phyloP scores from a whole-genome alignment of 2,329 filamentous ascomycete genomes.

The Setomelanomma holmii region DNA sequence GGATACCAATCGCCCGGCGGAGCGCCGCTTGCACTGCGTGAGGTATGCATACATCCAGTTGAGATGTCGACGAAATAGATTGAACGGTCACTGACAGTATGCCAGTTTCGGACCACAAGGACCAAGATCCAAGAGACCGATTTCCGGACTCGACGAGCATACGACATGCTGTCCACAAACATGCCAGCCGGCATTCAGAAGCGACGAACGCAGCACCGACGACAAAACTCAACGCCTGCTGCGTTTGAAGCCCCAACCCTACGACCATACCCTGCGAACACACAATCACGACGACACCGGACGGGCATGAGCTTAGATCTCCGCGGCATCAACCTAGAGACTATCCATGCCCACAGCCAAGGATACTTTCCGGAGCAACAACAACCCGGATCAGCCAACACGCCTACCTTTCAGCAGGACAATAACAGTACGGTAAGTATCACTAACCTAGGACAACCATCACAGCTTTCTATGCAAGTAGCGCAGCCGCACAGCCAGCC shows the following conservation, averaged over 20 bases:
- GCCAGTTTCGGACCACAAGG: constrained; percentile 51
- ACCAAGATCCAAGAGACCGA: constrained; percentile 36
- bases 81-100: constrained; percentile 31
- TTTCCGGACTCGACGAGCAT: constrained; percentile 73
- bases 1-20: constrained; percentile 70
- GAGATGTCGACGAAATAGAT: not conserved
- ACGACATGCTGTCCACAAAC: constrained; percentile 79
- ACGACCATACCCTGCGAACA: constrained; percentile 68
- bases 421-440: constrained; percentile 60
- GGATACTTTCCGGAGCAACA: constrained; percentile 53
- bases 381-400: constrained; percentile 33
- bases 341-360: constrained; percentile 33
- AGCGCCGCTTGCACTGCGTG: constrained; percentile 82
- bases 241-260: constrained; percentile 78
- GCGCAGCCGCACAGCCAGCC: constrained; percentile 85
- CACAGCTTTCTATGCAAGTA: constrained; percentile 86
- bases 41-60: constrained; percentile 61
- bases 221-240: constrained; percentile 85
- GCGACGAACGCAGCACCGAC: constrained; percentile 78
- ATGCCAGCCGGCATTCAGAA: constrained; percentile 74
- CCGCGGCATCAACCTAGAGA: constrained; percentile 64
- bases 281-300: constrained; percentile 61
- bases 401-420: constrained; percentile 55
- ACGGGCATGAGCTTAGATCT: constrained; percentile 85
- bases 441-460: constrained; percentile 66